These are phyloP conservation scores for Lolium perenne DNA, from an alignment of 176 grass and related monocot species.

Conservation along the genomic window DNA sequence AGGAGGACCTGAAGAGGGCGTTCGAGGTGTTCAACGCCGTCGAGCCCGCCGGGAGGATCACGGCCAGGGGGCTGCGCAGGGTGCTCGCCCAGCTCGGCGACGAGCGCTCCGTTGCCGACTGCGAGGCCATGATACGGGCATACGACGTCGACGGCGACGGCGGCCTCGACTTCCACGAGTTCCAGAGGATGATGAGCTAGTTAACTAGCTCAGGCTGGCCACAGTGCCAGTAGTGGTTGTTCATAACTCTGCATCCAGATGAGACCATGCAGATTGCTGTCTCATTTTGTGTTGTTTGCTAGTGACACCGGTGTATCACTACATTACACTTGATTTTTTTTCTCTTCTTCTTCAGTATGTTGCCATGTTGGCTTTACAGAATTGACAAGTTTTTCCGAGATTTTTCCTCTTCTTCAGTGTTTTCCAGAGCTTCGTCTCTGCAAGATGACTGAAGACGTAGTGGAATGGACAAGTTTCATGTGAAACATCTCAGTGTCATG, in stretches of 20 bases:
- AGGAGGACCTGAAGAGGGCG: slow-evolving; percentile 76
- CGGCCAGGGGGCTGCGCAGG: slow-evolving; percentile 69
- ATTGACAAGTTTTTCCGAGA: no score
- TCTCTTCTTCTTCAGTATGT: background rate
- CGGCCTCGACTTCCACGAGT: slow-evolving; percentile 90
- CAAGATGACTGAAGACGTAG: background rate
- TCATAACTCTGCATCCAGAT: slow-evolving; percentile 61
- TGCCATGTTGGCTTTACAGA: background rate
- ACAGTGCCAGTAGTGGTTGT: background rate
- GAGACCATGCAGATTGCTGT: slow-evolving; percentile 44
- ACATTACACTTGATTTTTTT: slow-evolving; percentile 9
- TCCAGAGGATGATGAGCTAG: slow-evolving; percentile 92
- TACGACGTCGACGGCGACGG: slow-evolving; percentile 93
- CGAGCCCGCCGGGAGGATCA: slow-evolving; percentile 81
- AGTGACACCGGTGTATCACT: slow-evolving; percentile 42
- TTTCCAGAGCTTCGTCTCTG: background rate
- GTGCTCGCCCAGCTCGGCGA: slow-evolving; percentile 85
- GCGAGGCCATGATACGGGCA: slow-evolving; percentile 81
- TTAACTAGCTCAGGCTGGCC: background rate
- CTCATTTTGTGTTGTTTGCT: slow-evolving; percentile 55
- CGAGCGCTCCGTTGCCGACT: slow-evolving; percentile 71
- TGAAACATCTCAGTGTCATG: background rate
- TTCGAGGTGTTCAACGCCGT: slow-evolving; percentile 94
- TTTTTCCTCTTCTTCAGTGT: background rate
- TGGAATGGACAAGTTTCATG: background rate